Base-by-base conservation (phyloP, 202 grass and related monocot genomes). In the Miscanthus sacchariflorus region DNA sequence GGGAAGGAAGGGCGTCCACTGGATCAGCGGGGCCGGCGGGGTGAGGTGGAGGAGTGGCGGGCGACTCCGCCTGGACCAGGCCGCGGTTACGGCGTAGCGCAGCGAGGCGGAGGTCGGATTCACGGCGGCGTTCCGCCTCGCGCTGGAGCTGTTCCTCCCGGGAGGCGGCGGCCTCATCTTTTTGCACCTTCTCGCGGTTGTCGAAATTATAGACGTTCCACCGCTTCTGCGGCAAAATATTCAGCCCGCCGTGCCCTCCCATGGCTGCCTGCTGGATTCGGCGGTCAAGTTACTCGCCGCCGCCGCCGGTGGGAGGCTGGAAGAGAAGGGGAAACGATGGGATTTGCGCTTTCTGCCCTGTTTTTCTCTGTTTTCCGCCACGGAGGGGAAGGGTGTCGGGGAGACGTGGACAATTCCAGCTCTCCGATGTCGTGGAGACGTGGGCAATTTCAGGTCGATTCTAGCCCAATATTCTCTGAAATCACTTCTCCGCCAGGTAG, bases 201-300 rank as follows among this genome's bases (percentile, higher is more conserved):
- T 99, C 94, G 58, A 61, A 92, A 65, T 93, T 99, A 87, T 99
- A 99, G 52, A 96, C 94, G 91, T 99, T 99, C 96, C 96, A 99
- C 72, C 92, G 83, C 94, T 99, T 99, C 94, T 96, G 94, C 67
- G 96, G 96, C 40, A 99, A 72, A 58, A 99, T 99, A 79, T 99
- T 99, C 33, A 99, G 92, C 5, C 96, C 94, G 2, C 92, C 96
- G 69, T 99, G 96, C 35, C 96, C 95, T 63, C 95, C 95, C 95
- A 98, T 98, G 46, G 65, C 76, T 56, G 17, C 68, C 76, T 74
- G 43, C 77, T 68, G 54, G 72, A 9, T 35, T 58, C 63, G 18
- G 46, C n/a, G 44, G 76, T 10, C 3, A 48, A 5, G 68, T 17
- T 36, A 10, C 40, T 84, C 45, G 36, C 48, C 67, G 84, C 45